These are phyloP conservation scores for Wickerhamomyces sydowiorum DNA, from an alignment of 805 yeast genomes.

Conservation along the genomic window DNA sequence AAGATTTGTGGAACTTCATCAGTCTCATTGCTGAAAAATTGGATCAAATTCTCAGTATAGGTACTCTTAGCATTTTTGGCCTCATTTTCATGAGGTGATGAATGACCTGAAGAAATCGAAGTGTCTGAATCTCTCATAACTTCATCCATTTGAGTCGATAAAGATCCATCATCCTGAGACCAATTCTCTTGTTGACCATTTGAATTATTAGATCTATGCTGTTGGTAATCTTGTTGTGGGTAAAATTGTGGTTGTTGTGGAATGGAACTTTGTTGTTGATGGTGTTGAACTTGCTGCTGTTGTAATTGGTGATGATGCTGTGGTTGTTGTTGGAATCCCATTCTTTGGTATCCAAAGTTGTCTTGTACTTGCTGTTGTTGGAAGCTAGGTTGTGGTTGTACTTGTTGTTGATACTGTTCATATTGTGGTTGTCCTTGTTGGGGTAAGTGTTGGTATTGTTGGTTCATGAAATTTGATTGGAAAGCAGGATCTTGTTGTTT, in stretches of 20 bases:
- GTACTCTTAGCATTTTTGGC: slow-evolving; percentile 24
- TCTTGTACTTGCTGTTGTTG: slow-evolving; percentile 13
- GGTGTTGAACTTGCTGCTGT: slow-evolving; percentile 19
- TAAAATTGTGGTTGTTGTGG: neutral
- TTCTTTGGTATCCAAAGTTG: slow-evolving; percentile 20
- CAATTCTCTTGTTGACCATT: slow-evolving; percentile 18
- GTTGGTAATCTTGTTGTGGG: slow-evolving; percentile 11
- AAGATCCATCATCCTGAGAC: slow-evolving; percentile 27
- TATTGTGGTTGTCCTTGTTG: slow-evolving; percentile 2
- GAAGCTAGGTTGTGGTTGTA: slow-evolving; percentile 9
- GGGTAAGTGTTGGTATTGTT: slow-evolving; percentile 15
- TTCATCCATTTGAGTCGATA: slow-evolving; percentile 23
- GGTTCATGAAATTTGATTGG: slow-evolving; percentile 10
- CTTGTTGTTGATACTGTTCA: slow-evolving; percentile 1
- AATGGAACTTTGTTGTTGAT: neutral
- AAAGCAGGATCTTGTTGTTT: slow-evolving; percentile 2
- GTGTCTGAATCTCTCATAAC: slow-evolving; percentile 32
- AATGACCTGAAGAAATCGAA: slow-evolving; percentile 35
- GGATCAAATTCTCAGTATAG: slow-evolving; percentile 36
- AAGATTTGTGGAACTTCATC: slow-evolving; percentile 28
- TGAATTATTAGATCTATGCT: slow-evolving; percentile 21
- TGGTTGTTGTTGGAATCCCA: slow-evolving; percentile 10
- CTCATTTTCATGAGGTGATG: slow-evolving; percentile 8
- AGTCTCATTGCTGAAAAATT: slow-evolving; percentile 40
- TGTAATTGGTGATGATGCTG: slow-evolving; percentile 18